A percentile compares a stretch with the other conserved stretches of the same genome.
Conservation (phyloP, 2,329 filamentous ascomycete genomes). For the Alternaria consortialis region DNA sequence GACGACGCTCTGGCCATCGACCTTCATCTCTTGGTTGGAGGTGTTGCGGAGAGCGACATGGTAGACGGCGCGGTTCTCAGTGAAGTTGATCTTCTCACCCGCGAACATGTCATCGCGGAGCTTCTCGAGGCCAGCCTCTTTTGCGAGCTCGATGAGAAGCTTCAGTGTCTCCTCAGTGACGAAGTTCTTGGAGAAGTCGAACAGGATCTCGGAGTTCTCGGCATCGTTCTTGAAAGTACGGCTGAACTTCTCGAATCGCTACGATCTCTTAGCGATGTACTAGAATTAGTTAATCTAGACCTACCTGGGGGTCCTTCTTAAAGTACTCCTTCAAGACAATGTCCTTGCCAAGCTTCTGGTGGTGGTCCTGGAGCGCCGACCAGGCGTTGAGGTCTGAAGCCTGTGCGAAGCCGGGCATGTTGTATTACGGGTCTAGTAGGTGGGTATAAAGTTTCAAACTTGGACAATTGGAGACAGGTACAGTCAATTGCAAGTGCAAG, state of each 20-base stretch:
- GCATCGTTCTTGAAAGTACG: slow-evolving; percentile 82
- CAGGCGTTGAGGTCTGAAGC: slow-evolving; percentile 86
- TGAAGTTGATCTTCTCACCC: slow-evolving; percentile 99
- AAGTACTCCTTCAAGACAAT: slow-evolving; percentile 96
- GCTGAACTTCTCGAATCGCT: slow-evolving; percentile 90
- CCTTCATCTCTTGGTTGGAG: slow-evolving; percentile 79
- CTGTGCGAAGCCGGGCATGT: slow-evolving; percentile 75
- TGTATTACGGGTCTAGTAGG: slow-evolving; percentile 39
- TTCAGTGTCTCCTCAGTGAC: slow-evolving; percentile 90
- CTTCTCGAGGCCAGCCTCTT: slow-evolving; percentile 89
- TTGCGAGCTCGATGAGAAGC: slow-evolving; percentile 86
- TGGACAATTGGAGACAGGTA: slow-evolving; percentile 13
- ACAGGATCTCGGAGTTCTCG: slow-evolving; percentile 86
- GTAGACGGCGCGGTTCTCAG: slow-evolving; percentile 94
- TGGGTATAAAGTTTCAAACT: slow-evolving; percentile 20
- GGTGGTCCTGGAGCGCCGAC: slow-evolving; percentile 90
- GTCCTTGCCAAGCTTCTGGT: slow-evolving; percentile 83
- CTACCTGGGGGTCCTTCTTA: slow-evolving; percentile 73
- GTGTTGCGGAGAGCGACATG: slow-evolving; percentile 94
- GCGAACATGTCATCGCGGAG: slow-evolving; percentile 97
- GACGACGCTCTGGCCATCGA: slow-evolving; percentile 92
- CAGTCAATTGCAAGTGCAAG: slow-evolving; percentile 27
- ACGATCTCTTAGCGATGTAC: slow-evolving; percentile 24
- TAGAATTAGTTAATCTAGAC: background rate
- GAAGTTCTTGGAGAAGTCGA: slow-evolving; percentile 99